phyloP scores from a whole-genome alignment of 2,329 filamentous ascomycete genomes.

The Rhexocercosporidium sp. region DNA sequence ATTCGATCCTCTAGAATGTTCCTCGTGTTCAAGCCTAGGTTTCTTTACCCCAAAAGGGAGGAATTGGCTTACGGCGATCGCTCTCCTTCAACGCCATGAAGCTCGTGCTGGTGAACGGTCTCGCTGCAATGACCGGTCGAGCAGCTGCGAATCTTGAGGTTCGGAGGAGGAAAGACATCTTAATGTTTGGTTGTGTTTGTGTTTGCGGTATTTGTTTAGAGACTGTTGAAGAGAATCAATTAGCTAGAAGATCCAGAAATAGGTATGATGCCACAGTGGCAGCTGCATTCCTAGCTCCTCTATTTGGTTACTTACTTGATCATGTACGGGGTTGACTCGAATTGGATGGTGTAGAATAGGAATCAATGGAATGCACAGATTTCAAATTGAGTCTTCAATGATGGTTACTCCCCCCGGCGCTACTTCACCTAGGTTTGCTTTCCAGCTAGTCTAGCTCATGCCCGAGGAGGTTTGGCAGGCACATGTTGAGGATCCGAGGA shows the following conservation, averaged over 20 bases:
- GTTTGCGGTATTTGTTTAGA: constrained; percentile 41
- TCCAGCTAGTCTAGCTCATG: neutral
- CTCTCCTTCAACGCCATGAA: constrained; percentile 38
- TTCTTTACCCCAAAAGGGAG: neutral
- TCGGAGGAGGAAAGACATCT: constrained; percentile 39
- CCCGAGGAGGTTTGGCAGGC: neutral
- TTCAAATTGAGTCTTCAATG: neutral
- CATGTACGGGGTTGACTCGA: too few relatives aligned
- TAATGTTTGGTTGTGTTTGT: constrained; percentile 51
- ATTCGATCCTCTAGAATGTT: neutral
- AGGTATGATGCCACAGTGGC: too few relatives aligned
- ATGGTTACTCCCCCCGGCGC: neutral
- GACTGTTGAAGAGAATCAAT: neutral
- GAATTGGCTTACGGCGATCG: constrained; percentile 37
- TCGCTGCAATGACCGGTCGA: constrained; percentile 20
- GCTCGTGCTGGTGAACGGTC: constrained; percentile 31
- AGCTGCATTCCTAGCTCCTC: too few relatives aligned
- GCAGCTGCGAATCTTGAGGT: constrained; percentile 25
- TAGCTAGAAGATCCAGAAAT: too few relatives aligned
- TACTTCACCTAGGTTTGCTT: neutral
- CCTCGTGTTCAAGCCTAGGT: neutral
- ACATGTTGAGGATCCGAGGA: neutral
- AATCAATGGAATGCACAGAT: neutral
- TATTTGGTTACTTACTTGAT: too few relatives aligned
- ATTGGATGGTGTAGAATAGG: too few relatives aligned